Conservation (phyloP, 2,329 filamentous ascomycete genomes). For the Ophiostoma pallidulum region DNA sequence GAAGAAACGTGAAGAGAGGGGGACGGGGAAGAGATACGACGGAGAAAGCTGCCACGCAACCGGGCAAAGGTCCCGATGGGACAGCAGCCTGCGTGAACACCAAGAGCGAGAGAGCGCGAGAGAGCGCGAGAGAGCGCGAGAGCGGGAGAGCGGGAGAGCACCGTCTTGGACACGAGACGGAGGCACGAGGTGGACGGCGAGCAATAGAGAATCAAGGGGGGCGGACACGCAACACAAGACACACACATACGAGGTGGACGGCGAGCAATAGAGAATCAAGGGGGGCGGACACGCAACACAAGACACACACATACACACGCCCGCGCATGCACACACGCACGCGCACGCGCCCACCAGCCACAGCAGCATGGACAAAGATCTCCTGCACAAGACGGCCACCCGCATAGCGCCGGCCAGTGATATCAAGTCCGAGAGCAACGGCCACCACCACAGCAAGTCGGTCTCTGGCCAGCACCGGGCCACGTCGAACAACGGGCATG, state of each 20-base stretch:
- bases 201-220: no score
- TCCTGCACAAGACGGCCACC: constrained; percentile 11
- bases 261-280: no score
- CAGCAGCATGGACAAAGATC: constrained; percentile 14
- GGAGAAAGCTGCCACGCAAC: not conserved
- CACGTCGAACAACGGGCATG: constrained; percentile 3
- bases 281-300: not conserved
- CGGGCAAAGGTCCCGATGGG: not conserved
- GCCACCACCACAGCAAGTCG: not conserved
- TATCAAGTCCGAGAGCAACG: constrained; percentile 7
- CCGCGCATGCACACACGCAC: not conserved
- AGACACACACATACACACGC: not conserved
- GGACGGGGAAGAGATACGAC: not conserved
- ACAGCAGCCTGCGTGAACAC: constrained; percentile 4
- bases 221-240: no score
- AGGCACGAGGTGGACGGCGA: no score
- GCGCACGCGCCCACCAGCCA: no score
- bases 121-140: not conserved
- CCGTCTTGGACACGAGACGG: no score
- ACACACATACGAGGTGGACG: no score
- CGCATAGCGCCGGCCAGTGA: constrained; percentile 12
- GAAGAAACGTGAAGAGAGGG: not conserved
- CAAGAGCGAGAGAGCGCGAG: not conserved
- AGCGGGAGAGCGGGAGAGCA: not conserved
- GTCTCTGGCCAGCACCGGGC: not conserved